Evolutionary conservation across 2,329 filamentous ascomycete genomes (phyloP).

Genomic region (Sporothrix variecibatus): DNA sequence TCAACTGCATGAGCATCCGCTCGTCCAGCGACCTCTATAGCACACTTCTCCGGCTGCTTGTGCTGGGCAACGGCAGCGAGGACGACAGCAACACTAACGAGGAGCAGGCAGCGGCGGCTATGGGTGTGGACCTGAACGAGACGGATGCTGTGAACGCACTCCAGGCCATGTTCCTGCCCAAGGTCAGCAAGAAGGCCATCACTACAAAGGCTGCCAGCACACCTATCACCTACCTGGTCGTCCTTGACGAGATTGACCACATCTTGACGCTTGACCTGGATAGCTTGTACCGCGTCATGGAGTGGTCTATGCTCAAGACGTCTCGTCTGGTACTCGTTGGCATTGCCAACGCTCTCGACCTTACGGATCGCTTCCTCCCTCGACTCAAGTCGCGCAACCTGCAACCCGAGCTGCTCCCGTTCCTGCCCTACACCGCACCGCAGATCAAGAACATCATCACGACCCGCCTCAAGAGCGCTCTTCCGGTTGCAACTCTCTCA

Average conservation of each 20-base stretch:
- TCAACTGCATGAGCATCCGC: constrained; percentile 98
- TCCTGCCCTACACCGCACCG: constrained; percentile 84
- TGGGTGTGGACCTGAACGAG: constrained; percentile 58
- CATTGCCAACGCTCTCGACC: constrained; percentile 92
- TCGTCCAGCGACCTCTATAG: constrained; percentile 82
- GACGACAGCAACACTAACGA: neutral
- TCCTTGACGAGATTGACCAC: constrained; percentile 93
- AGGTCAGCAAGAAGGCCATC: constrained; percentile 33
- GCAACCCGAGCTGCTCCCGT: constrained; percentile 85
- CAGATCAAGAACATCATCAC: constrained; percentile 90
- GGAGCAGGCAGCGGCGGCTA: neutral
- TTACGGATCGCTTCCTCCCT: constrained; percentile 93
- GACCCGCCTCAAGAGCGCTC: constrained; percentile 73
- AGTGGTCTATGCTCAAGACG: constrained; percentile 83
- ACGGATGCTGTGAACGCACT: constrained; percentile 68
- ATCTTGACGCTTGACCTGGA: constrained; percentile 86
- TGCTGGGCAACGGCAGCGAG: neutral
- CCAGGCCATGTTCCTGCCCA: constrained; percentile 69
- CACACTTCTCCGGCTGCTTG: constrained; percentile 72
- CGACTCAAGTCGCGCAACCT: constrained; percentile 90
- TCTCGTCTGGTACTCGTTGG: constrained; percentile 84
- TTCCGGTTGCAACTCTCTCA: neutral
- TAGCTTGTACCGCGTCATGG: constrained; percentile 89
- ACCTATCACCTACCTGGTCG: constrained; percentile 71
- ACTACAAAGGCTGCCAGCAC: constrained; percentile 30